phyloP scores from a whole-genome alignment of 2,329 filamentous ascomycete species.

The Fusarium begoniae region DNA sequence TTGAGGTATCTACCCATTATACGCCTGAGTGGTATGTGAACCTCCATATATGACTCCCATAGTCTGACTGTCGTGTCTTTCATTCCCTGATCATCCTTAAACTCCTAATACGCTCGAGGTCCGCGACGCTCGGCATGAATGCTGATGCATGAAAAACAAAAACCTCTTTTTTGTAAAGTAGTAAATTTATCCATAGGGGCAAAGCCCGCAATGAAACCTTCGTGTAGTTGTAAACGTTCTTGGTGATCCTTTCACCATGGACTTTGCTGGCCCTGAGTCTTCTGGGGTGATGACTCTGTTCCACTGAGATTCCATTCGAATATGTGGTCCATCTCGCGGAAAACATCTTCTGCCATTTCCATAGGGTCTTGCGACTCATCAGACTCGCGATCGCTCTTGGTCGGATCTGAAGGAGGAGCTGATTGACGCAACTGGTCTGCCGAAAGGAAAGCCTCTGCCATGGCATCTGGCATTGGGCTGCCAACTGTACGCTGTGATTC shows the following conservation, averaged over 20 bases:
- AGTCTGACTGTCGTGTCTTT: conserved; percentile 12
- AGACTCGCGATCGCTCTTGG: conserved; percentile 13
- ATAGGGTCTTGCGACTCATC: conserved; percentile 45
- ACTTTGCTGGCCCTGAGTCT: conserved; percentile 38
- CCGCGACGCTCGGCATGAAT: neutral
- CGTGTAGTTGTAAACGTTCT: neutral
- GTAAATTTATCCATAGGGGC: neutral
- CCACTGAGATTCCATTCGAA: conserved; percentile 47
- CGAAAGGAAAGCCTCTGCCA: conserved; percentile 40
- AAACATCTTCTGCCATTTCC: conserved; percentile 50
- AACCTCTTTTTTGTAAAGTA: no score
- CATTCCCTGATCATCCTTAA: conserved; percentile 16
- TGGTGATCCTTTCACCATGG: conserved; percentile 36
- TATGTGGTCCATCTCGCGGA: conserved; percentile 50
- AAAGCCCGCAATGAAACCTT: neutral
- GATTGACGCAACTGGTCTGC: conserved; percentile 35
- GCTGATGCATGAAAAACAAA: neutral
- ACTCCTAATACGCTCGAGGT: conserved; percentile 19
- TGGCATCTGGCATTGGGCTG: conserved; percentile 39
- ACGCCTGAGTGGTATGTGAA: conserved; percentile 19
- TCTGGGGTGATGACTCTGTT: conserved; percentile 9
- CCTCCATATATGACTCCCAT: neutral
- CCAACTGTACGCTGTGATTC: conserved; percentile 50
- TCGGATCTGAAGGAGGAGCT: neutral
- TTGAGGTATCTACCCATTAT: conserved; percentile 32